phyloP scores from a whole-genome alignment of 2,329 filamentous ascomycete species.

The Microcyclospora tardicrescens region DNA sequence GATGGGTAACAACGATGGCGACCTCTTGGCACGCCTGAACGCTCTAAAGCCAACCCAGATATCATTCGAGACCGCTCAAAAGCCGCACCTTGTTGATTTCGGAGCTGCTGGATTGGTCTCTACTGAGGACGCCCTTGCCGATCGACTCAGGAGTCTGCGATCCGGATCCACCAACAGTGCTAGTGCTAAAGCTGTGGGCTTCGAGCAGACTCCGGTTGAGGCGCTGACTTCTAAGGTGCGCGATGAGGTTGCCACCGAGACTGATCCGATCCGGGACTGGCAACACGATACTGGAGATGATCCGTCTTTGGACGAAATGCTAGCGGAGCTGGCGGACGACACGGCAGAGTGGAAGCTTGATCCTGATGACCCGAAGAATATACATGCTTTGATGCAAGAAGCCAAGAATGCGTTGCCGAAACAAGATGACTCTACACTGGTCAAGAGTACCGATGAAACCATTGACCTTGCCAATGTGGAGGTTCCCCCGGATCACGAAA shows the following conservation, averaged over 20 bases:
- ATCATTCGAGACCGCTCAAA: conserved; percentile 15
- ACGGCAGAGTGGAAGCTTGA: conserved; percentile 28
- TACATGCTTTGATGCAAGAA: conserved; percentile 29
- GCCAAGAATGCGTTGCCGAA: conserved; percentile 26
- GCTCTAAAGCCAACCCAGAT: conserved; percentile 34
- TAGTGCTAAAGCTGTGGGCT: not conserved
- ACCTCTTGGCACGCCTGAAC: conserved; percentile 36
- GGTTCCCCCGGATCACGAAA: not conserved
- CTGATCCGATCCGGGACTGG: conserved; percentile 16
- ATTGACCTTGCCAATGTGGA: conserved; percentile 1
- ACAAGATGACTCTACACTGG: conserved; percentile 8
- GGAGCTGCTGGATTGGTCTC: conserved; percentile 11
- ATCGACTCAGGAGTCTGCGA: conserved; percentile 20
- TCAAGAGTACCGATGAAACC: not conserved
- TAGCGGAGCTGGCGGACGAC: conserved; percentile 28
- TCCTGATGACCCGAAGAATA: conserved; percentile 28
- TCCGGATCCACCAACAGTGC: conserved; percentile 1
- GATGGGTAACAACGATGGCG: conserved; percentile 24
- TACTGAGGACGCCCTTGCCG: conserved; percentile 19
- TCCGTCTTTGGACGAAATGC: conserved; percentile 33
- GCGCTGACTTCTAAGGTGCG: conserved; percentile 7
- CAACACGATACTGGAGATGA: conserved; percentile 30
- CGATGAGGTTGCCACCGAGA: conserved; percentile 11
- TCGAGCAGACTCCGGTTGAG: conserved; percentile 2
- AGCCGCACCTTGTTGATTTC: conserved; percentile 13